Evolutionary conservation across 768 basidiomycete species (phyloP), one percentile per base, ranked within the genome.

Genomic region (Arthromyces matolae): DNA sequence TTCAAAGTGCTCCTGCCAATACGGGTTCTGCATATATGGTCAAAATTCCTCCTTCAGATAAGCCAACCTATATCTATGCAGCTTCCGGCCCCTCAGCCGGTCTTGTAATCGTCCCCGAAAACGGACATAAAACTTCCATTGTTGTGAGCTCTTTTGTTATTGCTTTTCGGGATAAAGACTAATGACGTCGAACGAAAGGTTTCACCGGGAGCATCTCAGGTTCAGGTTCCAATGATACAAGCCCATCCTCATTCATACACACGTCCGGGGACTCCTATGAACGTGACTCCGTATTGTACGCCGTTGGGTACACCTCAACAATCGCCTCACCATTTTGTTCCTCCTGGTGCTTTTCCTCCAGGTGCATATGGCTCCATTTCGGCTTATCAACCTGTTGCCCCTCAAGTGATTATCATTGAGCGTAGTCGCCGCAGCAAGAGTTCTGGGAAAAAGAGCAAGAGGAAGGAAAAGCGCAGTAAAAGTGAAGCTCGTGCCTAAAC

Each of bases 21-120:
- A 8, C 14, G 14, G 29, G 16, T 16, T n/a, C 47, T 22, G 19
- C 38, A 14, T 49, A 27, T 32, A 12, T 52, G 27, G 32, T 53
- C 35, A 37, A 28, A 3, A 28, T 49, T 1, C 44, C 54, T 3
- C 39, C 36, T 3, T 28, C 47, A 12, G 32, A 36, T 0, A 32
- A 27, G 37, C 24, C 47, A 3, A 49, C 54, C 8, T 47, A 50
- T 14, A 39, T 56, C 12, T 53, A 52, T 23, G 37, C 51, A 22
- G 41, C 51, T 1, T 35, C 47, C 1, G 41, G 48, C n/a, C 35
- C 52, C 10, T 40, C 53, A 4, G 32, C 41, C 1, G 54, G 54
- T 3, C 16, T 55, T 3, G 50, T 52, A 7, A 41, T 53, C 35
- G n/a, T 56, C 1, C 51, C 54, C 13, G 29, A 51, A 14, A 19